These are phyloP conservation scores for Leishmania major DNA, from an alignment of 208 protist genomes.

Conservation along the genomic window DNA sequence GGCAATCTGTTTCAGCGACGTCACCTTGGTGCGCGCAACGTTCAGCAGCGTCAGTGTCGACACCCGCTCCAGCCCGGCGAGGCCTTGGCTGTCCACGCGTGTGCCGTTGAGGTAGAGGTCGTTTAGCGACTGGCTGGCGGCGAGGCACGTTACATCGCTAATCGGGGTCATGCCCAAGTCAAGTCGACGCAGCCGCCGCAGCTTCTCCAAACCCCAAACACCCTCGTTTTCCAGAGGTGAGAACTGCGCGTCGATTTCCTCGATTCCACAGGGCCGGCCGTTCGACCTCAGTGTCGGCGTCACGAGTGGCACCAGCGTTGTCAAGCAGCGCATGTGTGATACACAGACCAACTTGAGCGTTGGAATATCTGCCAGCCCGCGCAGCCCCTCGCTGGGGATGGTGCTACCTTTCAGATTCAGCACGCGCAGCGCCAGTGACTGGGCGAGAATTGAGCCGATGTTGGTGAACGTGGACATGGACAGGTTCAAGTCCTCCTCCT, in stretches of 20 bases:
- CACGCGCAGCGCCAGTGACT: constrained; percentile 45
- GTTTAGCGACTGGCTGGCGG: constrained; percentile 34
- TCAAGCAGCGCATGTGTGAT: constrained; percentile 52
- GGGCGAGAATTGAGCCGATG: constrained; percentile 37
- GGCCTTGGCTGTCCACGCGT: constrained; percentile 39
- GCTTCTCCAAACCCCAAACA: constrained; percentile 34
- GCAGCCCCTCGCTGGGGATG: constrained; percentile 47
- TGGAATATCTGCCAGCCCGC: constrained; percentile 45
- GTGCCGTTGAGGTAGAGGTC: constrained; percentile 49
- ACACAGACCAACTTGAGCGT: constrained; percentile 50
- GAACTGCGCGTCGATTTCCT: constrained; percentile 73
- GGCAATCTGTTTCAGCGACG: constrained; percentile 31
- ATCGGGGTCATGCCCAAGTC: constrained; percentile 65
- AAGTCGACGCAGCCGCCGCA: constrained; percentile 44
- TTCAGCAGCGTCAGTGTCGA: constrained; percentile 42
- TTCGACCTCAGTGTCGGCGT: constrained; percentile 28
- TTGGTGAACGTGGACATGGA: constrained; percentile 60
- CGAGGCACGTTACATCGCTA: constrained; percentile 51
- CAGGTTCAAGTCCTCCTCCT: constrained; percentile 50
- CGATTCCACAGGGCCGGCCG: constrained; percentile 34
- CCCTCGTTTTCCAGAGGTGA: constrained; percentile 41
- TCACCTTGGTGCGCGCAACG: constrained; percentile 51
- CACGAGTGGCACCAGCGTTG: constrained; percentile 47
- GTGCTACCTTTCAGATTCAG: constrained; percentile 61
- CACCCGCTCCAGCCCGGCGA: constrained; percentile 47